These are phyloP conservation scores for Polyplosphaeria fusca DNA, from an alignment of 495 filamentous ascomycete species.

Conservation along the genomic window DNA sequence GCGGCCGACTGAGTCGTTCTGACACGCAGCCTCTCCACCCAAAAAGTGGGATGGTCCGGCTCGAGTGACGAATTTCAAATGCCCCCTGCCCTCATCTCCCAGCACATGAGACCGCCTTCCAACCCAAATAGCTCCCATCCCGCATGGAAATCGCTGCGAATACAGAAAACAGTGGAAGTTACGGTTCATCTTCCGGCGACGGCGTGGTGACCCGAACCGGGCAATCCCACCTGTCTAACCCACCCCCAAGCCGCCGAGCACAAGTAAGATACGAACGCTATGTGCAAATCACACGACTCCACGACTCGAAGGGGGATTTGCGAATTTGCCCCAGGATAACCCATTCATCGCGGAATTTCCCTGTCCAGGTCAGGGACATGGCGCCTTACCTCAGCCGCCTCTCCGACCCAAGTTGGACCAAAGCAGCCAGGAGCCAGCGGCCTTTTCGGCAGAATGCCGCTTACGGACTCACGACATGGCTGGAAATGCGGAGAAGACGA, in stretches of 20 bases:
- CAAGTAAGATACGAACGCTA: neutral
- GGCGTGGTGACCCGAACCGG: neutral
- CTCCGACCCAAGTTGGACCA: neutral
- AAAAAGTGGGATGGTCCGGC: neutral
- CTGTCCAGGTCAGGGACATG: neutral
- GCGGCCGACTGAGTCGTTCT: constrained; percentile 4
- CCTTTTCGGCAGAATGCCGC: neutral
- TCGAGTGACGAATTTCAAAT: neutral
- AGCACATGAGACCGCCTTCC: neutral
- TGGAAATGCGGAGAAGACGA: too few species aligned
- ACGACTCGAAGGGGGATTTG: neutral
- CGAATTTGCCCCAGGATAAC: too few species aligned
- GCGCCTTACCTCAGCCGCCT: constrained; percentile 2
- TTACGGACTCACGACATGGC: neutral
- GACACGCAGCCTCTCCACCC: neutral
- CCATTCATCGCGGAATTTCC: neutral
- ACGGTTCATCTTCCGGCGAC: constrained; percentile 11
- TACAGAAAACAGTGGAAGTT: constrained; percentile 2
- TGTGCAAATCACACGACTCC: constrained; percentile 6
- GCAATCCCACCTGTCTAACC: neutral
- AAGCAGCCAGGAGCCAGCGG: neutral
- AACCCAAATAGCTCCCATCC: too few species aligned
- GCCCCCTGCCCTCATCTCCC: neutral
- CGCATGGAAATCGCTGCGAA: neutral
- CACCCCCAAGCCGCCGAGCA: too few species aligned